Base-by-base conservation (phyloP, 2,329 filamentous ascomycete genomes). In the Fusarium compactum region DNA sequence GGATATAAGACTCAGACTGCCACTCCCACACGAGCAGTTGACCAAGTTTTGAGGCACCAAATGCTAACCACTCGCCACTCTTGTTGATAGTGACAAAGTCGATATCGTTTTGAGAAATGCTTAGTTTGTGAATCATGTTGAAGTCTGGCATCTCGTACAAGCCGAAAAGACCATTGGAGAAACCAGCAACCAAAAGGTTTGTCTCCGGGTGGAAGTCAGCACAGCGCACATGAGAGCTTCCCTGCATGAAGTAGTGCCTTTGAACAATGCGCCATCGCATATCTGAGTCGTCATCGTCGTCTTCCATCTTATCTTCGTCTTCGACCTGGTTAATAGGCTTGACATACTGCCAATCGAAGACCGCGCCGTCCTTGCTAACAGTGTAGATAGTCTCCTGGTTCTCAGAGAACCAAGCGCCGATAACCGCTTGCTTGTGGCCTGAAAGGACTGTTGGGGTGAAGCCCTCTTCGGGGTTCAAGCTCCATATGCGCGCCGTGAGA, bases 11-110 rank as follows among this genome's bases (percentile, higher is more conserved):
- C 80, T 99, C 97, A 0, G 96, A 99, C 78, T 98, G 95, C 95
- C 97, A 99, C 80, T 99, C 96, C 96, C 96, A 99, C 6, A 99
- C 96, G 6, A 99, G 84, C n/a, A 99, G 85, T 78, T 99, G 96
- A 1, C 97, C 97, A 8, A 97, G 86, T 76, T 97, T 97, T 3
- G 96, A 97, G 1, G 97, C 96, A 16, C 95, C 96, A 79, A 99
- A 98, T 1, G 97, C 97, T 24, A 99, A 84, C 96, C 96, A 99
- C 82, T 98, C 95, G 55, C 96, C 96, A 32, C 91, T 93, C 79
- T 93, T 92, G 82, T 98, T 99, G 77, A 98, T 94, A 1, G 94
- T 93, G 59, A 98, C 93, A 75, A 92, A 94, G 78, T 98, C 95
- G 67, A 99, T 98, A 72, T 97, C 93, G 75, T 96, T 97, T 80